Evolutionary conservation across 2,329 filamentous ascomycete genomes (phyloP), one percentile per base, ranked within the genome.

Genomic region (Aspergillus sp.): DNA sequence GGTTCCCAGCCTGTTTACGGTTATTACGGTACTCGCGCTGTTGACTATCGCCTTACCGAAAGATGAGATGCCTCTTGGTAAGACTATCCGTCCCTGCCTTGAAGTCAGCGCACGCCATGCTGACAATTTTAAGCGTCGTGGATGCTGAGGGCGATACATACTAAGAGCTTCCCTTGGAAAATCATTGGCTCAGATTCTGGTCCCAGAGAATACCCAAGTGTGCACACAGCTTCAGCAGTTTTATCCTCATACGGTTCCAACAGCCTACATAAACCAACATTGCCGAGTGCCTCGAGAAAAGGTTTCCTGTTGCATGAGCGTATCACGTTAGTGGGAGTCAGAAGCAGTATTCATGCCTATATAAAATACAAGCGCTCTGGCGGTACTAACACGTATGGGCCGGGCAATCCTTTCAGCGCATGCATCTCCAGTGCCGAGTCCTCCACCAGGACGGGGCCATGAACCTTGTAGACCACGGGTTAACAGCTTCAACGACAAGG

Each of bases 341-440:
- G 39, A 18, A 17, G n/a, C 6, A 4, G n/a, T 42, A 2, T 42
- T 5, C 13, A 4, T n/a, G n/a, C 9, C 9, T 17, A 11, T 18
- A 18, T 9, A 17, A 17, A 17, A n/a, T n/a, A n/a, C n/a, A n/a
- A 41, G 39, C 2, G n/a, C 6, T 17, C 7, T 41, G 4, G 39
- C 15, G 15, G 39, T 20, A 77, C 83, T 57, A 79, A 93, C 91
- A 96, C 92, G 73, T 96, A 96, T 38, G 91, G 89, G 2, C 92
- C 92, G 1, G 92, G 92, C 39, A 96, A 81, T 18, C 89, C 89
- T 48, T 88, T 85, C 63, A 95, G 83, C 17, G 92, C 91, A 69
- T 89, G 86, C 73, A 95, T 96, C 79, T 89, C 93, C 45, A 96
- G 81, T 68, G 90, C 90, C 15, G 92, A 96, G 74, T 96, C 92